Evolutionary conservation across 2,329 filamentous ascomycete species (phyloP).

Genomic region (Penicillium sp.): DNA sequence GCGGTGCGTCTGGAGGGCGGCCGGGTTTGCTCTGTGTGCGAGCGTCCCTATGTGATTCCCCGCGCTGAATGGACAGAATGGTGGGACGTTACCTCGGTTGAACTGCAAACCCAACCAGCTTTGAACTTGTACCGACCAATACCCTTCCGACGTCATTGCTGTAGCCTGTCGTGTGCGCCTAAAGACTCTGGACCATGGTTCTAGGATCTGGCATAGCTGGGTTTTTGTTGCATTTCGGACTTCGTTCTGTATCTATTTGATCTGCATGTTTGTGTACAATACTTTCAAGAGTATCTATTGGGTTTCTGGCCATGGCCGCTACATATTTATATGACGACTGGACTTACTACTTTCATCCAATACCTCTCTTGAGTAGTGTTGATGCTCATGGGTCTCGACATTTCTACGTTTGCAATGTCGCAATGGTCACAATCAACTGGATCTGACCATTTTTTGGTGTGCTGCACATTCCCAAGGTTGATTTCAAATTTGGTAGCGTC

Average conservation of each 20-base stretch:
- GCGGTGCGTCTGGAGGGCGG: slow-evolving; percentile 40
- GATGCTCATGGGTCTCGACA: no score
- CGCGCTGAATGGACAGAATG: slow-evolving; percentile 48
- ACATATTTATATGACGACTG: background rate
- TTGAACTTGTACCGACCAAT: slow-evolving; percentile 38
- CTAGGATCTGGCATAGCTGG: no score
- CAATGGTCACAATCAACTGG: background rate
- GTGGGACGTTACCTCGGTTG: slow-evolving; percentile 45
- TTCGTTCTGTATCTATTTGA: slow-evolving; percentile 11
- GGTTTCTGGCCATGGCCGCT: background rate
- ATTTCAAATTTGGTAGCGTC: no score
- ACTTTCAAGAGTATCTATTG: background rate
- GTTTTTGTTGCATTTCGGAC: background rate
- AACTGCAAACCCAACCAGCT: slow-evolving; percentile 37
- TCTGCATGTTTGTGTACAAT: slow-evolving; percentile 14
- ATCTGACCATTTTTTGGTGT: background rate
- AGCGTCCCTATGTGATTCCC: slow-evolving; percentile 42
- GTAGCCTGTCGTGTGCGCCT: slow-evolving; percentile 43
- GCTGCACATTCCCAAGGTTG: no score
- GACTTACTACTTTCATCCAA: background rate
- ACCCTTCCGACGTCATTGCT: slow-evolving; percentile 43
- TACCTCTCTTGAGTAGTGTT: no score
- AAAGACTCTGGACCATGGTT: background rate
- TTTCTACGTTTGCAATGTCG: no score
- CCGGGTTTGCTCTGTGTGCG: slow-evolving; percentile 43